These are phyloP conservation scores for Hypoxylon lenormandii DNA, from an alignment of 495 filamentous ascomycete genomes.

Conservation along the genomic window DNA sequence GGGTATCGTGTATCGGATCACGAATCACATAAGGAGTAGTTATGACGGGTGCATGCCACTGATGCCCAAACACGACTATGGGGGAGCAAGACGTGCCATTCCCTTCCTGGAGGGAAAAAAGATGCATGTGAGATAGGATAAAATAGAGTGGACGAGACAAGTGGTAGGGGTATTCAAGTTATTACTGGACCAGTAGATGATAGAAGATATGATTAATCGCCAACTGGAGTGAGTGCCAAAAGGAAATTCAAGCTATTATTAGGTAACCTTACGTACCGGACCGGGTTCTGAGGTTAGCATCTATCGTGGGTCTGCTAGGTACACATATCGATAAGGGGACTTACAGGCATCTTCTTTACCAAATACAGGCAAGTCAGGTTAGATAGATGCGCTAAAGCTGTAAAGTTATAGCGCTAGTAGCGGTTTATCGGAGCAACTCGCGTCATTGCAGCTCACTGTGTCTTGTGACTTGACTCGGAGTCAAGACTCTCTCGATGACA, in stretches of 20 bases:
- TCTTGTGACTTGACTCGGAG: constrained; percentile 39
- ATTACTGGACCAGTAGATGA: neutral
- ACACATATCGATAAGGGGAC: constrained; percentile 20
- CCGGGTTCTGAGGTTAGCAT: no score
- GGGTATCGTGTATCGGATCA: constrained; percentile 16
- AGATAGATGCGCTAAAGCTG: no score
- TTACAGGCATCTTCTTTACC: no score
- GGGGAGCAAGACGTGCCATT: constrained; percentile 22
- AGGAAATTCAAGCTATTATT: no score
- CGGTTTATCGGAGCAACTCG: constrained; percentile 30
- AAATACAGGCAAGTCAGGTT: no score
- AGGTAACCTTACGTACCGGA: no score
- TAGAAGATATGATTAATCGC: no score
- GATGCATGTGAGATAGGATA: constrained; percentile 17
- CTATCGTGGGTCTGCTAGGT: no score
- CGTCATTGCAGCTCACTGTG: constrained; percentile 40
- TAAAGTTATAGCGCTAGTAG: constrained; percentile 10
- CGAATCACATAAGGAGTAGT: constrained; percentile 33
- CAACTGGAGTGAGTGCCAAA: neutral
- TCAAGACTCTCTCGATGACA: constrained; percentile 2
- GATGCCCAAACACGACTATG: constrained; percentile 31
- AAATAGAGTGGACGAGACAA: constrained; percentile 1
- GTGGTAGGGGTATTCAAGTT: neutral
- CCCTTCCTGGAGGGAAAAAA: constrained; percentile 5
- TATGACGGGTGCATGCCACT: constrained; percentile 23